A percentile compares a stretch with the other conserved stretches of the same genome.
Conservation (phyloP, 306 rosid genomes). For the Acacia confusa region DNA sequence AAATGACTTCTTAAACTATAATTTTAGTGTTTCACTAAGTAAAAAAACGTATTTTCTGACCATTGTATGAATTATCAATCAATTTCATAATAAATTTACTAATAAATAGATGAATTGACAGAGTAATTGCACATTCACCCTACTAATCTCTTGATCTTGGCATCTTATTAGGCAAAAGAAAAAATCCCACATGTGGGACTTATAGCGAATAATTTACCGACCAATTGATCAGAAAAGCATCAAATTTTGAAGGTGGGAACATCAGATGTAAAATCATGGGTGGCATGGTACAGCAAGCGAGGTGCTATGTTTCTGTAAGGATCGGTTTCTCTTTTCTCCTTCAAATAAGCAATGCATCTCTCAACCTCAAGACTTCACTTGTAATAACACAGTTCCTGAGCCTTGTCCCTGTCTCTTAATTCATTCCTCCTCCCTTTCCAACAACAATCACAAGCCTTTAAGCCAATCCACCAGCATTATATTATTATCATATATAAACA, state of each 20-base stretch:
- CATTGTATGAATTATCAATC: too few relatives aligned
- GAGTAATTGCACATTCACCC: too few relatives aligned
- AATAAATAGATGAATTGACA: too few relatives aligned
- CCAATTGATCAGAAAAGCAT: slow-evolving; percentile 17
- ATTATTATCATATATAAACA: background rate
- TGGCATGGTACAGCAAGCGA: slow-evolving; percentile 60
- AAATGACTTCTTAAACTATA: too few relatives aligned
- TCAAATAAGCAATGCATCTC: slow-evolving; percentile 63
- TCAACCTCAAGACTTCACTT: slow-evolving; percentile 71
- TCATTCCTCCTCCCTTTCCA: slow-evolving; percentile 67
- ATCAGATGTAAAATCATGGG: slow-evolving; percentile 52
- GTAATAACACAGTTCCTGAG: slow-evolving; percentile 61
- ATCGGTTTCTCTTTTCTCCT: slow-evolving; percentile 64
- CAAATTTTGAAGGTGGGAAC: slow-evolving; percentile 76
- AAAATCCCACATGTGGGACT: too few relatives aligned
- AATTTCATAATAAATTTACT: too few relatives aligned
- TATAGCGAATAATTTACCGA: too few relatives aligned
- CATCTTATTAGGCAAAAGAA: too few relatives aligned
- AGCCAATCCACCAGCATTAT: background rate
- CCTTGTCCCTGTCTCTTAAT: slow-evolving; percentile 39
- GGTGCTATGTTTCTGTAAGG: slow-evolving; percentile 66
- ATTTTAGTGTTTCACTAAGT: too few relatives aligned
- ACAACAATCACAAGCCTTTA: background rate
- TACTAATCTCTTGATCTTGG: too few relatives aligned
- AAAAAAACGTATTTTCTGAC: too few relatives aligned